Percentiles rank a stretch among this genome's conserved stretches.
Evolutionary conservation across 1,139 yeast genomes (phyloP).

Genomic region (Magnusiomyces magnusii): DNA sequence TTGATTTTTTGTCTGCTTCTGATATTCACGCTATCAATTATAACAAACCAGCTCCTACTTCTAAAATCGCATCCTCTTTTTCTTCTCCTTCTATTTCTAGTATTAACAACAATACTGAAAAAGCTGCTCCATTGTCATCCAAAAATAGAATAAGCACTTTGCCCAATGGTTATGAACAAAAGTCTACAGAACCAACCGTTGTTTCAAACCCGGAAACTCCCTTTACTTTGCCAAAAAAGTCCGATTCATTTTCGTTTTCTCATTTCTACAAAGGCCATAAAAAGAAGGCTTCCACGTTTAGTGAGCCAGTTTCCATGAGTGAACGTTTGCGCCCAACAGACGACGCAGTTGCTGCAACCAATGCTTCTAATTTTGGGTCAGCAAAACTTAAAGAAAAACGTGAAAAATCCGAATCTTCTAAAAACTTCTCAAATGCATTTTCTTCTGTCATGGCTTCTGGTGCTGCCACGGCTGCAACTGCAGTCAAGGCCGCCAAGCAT

Average conservation of each 20-base stretch:
- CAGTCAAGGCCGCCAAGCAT: not conserved
- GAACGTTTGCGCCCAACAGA: not conserved
- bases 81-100: not conserved
- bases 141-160: not conserved
- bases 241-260: not conserved
- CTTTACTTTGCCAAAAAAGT: not conserved
- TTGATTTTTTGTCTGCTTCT: not conserved
- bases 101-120: not conserved
- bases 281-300: not conserved
- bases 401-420: not conserved
- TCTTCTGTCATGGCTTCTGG: not conserved
- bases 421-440: not conserved
- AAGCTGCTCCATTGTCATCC: no score
- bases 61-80: not conserved
- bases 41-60: not conserved
- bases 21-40: not conserved
- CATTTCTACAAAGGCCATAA: not conserved
- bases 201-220: not conserved
- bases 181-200: not conserved
- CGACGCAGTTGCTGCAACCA: not conserved
- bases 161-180: not conserved
- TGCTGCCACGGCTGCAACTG: not conserved
- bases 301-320: not conserved
- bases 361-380: no score
- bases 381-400: not conserved